phyloP scores from a whole-genome alignment of 176 grass and related monocot genomes.

The Guadua angustifolia region DNA sequence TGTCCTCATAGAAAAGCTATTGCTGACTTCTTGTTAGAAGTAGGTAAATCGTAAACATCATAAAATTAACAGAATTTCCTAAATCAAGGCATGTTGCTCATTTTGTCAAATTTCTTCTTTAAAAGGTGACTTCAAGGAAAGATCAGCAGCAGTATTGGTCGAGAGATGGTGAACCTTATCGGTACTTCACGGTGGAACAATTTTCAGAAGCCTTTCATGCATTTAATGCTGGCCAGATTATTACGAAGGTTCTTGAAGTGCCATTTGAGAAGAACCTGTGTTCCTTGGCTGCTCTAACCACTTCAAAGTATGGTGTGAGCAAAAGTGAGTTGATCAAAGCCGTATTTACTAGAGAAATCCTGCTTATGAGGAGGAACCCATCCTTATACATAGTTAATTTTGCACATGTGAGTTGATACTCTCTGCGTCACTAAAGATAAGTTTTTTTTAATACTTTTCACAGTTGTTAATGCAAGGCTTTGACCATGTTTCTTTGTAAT shows the following conservation, averaged over 20 bases:
- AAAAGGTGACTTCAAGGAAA: slow-evolving; percentile 49
- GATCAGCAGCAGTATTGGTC: slow-evolving; percentile 54
- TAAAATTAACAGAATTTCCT: neutral
- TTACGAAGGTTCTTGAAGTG: slow-evolving; percentile 46
- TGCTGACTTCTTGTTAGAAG: slow-evolving; percentile 72
- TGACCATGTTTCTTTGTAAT: neutral
- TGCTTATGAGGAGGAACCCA: slow-evolving; percentile 69
- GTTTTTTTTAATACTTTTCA: neutral
- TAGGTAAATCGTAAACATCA: slow-evolving; percentile 34
- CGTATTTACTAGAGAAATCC: slow-evolving; percentile 59
- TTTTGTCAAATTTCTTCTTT: slow-evolving; percentile 4
- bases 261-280: slow-evolving; percentile 57
- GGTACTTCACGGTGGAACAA: slow-evolving; percentile 42
- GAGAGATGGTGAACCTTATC: slow-evolving; percentile 33
- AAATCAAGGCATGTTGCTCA: neutral
- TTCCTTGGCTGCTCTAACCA: slow-evolving; percentile 47
- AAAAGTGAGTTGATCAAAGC: slow-evolving; percentile 53
- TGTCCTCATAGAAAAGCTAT: slow-evolving; percentile 64
- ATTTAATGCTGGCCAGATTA: slow-evolving; percentile 38
- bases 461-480: neutral
- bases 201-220: slow-evolving; percentile 59
- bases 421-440: neutral
- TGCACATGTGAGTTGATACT: slow-evolving; percentile 40
- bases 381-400: slow-evolving; percentile 61
- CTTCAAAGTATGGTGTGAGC: slow-evolving; percentile 54